phyloP scores from a whole-genome alignment of 495 filamentous ascomycete genomes.

The Aspergillus nidulans region DNA sequence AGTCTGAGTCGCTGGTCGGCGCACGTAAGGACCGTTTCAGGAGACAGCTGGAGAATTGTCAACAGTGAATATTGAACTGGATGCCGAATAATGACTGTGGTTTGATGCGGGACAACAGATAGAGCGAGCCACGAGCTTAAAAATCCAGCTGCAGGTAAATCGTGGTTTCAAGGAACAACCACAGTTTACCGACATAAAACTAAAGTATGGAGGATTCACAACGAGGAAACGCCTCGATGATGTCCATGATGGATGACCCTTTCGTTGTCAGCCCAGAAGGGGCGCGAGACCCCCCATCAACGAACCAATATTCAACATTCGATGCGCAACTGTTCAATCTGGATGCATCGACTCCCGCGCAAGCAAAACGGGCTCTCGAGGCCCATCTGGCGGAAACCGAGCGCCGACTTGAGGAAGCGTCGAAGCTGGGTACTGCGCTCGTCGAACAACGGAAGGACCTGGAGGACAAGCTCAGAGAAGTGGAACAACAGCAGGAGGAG shows the following conservation, averaged over 20 bases:
- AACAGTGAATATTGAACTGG: conserved; percentile 2
- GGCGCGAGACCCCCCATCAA: conserved; percentile 39
- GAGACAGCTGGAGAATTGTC: not conserved
- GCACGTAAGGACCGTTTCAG: conserved; percentile 12
- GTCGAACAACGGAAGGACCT: conserved; percentile 80
- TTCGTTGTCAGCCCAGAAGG: conserved; percentile 43
- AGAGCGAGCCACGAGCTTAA: conserved; percentile 25
- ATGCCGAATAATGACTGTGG: conserved; percentile 33
- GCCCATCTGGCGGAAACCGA: conserved; percentile 90
- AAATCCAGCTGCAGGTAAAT: conserved; percentile 27
- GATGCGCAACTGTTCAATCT: conserved; percentile 73
- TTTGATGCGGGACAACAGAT: conserved; percentile 21
- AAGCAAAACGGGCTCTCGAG: conserved; percentile 83
- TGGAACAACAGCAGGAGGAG: conserved; percentile 73
- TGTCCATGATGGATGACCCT: conserved; percentile 49
- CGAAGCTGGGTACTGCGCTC: conserved; percentile 77
- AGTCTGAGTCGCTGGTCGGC: conserved; percentile 37
- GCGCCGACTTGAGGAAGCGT: conserved; percentile 83
- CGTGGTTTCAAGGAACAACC: conserved; percentile 23
- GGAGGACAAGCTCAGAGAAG: conserved; percentile 73
- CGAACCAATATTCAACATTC: conserved; percentile 73
- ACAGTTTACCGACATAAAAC: conserved; percentile 7
- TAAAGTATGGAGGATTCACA: conserved; percentile 6
- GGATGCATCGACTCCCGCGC: conserved; percentile 72
- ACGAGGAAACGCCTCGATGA: conserved; percentile 19